Base-by-base conservation (phyloP, 176 grass and related monocot species). In the Musa troglodytarum region DNA sequence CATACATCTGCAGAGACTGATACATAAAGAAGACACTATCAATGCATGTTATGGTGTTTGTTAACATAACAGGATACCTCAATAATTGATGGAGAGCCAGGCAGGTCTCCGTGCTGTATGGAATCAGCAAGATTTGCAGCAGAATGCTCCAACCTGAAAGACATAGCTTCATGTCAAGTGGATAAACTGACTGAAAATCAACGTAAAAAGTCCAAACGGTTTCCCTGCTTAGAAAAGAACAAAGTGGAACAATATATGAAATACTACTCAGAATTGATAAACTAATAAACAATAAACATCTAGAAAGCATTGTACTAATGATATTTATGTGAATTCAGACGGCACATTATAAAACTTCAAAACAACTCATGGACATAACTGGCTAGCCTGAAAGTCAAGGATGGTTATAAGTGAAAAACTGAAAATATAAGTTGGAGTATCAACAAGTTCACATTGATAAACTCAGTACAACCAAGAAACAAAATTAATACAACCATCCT, bases 111-210 rank as follows among this genome's bases (percentile, higher is more conserved):
- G 63, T 94, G 87, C 53, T 99, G 95, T 89, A 99, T 94, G 72
- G 84, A 87, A 81, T 90, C 95, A 24, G 88, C 84, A 82, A 99
- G 77, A 69, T 66, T 89, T 82, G 88, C 86, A 86, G 95, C 90
- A 74, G 95, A 99, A 82, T 83, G 86, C 79, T 99, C 95, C 82
- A 99, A 81, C 76, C 95, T 99, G 80, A 54, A 75, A 81, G 28
- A 29, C 16, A 74, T 2, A 63, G 63, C 51, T 62, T 65, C 7
- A 69, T 25, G 68, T 69, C 43, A 86, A 51, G 51, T 52, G 56
- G 0, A 29, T 68, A 54, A 54, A 68, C 2, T 8, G 19, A 34
- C 51, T n/a, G 9, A 70, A 70, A 51, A 70, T 70, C 29, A 8
- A 70, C 9, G 1, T 70, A 51, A 26, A n/a, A 70, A 11, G 9